Base-by-base conservation (phyloP, 2,329 filamentous ascomycete genomes). In the Aspergillaceae sp. region DNA sequence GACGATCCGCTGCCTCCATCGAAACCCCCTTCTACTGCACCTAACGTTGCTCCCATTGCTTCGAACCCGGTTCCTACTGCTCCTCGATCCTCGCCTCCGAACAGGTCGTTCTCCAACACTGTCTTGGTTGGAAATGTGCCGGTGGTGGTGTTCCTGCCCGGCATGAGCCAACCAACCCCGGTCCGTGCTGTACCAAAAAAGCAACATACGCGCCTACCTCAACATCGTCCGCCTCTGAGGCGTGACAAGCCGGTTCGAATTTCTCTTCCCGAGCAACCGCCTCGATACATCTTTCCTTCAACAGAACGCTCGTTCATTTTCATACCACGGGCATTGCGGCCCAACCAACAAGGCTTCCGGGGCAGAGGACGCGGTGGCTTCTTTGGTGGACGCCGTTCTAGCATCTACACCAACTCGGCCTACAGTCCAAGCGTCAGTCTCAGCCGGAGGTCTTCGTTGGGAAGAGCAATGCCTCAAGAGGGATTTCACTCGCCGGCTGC, bases 221-320 rank as follows among this genome's bases (percentile, higher is more conserved):
- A 97, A 62, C 92, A 97, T 67, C 83, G 92, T 26, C 92, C 92
- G 19, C 92, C 92, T 43, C 78, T 98, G 42, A 86, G 92, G 51
- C 84, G 92, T 57, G 92, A 98, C 71, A 98, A 97, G 65, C 92
- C 92, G 5, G 92, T 97, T 36, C 84, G 92, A 43, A 87, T 98
- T 55, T 96, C 89, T 6, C 75, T 98, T 37, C 91, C 92, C 2
- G 77, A 85, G 29, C 78, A 86, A 52, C 74, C 81, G 8, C 86
- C 88, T 33, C 82, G 86, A 51, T 96, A 96, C 66, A 90, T 96
- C 50, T 95, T 92, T 68, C 92, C 92, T 4, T 86, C 89, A 2
- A 76, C 80, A 41, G 90, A 96, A 58, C 78, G 92, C 53, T 97
- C 92, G 0, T 98, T 98, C 66, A 94, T 96, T 58, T 98, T 98